Base-by-base conservation (phyloP, 208 protist genomes). In the Acanthamoeba castellanii region DNA sequence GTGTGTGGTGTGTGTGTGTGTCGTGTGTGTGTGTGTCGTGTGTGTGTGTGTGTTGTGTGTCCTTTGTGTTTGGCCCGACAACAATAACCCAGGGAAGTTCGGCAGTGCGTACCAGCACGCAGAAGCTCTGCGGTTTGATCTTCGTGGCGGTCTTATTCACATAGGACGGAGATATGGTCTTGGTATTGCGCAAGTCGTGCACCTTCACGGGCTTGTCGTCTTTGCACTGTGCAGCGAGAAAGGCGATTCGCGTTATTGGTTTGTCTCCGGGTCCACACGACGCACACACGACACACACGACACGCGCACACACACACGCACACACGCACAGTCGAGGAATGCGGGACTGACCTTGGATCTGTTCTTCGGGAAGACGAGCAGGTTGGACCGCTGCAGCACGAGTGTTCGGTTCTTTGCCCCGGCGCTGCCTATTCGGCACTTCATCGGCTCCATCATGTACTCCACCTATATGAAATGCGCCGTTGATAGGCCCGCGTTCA, bases 121-220 rank as follows among this genome's bases (percentile, higher is more conserved):
- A 87, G 78, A 87, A 87, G 50, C 78, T 87, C 42, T 64, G 78
- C 13, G 87, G 87, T 52, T 92, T 92, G 25, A 50, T 68, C 59
- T 92, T 92, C 59, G 37, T 92, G 25, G 59, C 42, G 61, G 3
- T 18, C 66, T 92, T 92, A 50, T 92, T 92, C 50, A 90, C 74
- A 37, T 87, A 92, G 37, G 87, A 55, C 45, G 57, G 87, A 34
- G 87, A 70, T 27, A 92, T 92, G 34, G 18, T 0, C 66, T 92
- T 92, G 57, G 66, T 92, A 59, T 92, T 92, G 30, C 87, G 87
- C 27, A 92, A 32, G 66, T 92, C 87, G 22, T 78, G 66, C 37
- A 92, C 45, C 34, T 57, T 92, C 0, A 92, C 18, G 0, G 87
- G 87, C 59, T 76, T 92, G 18, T 76, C 66, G n/a, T 92, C 87